Base-by-base conservation (phyloP, 495 filamentous ascomycete genomes). In the Oidiodendron maius region DNA sequence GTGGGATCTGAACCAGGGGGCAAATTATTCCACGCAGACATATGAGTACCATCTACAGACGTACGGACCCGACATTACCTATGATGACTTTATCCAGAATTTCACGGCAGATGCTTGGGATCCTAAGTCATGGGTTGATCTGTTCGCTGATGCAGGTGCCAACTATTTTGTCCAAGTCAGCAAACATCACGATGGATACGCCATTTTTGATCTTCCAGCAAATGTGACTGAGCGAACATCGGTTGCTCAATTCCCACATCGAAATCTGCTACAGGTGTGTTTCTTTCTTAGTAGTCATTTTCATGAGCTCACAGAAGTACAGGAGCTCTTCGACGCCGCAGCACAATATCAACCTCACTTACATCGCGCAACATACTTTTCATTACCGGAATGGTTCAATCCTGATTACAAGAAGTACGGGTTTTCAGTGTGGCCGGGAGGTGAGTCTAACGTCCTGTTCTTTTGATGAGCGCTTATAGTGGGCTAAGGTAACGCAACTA, bases 291-390 rank as follows among this genome's bases (percentile, higher is more conserved):
- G n/a, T n/a, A n/a, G n/a, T n/a, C n/a, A n/a, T n/a, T n/a, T n/a
- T n/a, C n/a, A n/a, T n/a, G n/a, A n/a, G n/a, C n/a, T n/a, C n/a
- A n/a, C n/a, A n/a, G n/a, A n/a, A n/a, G 49, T 69, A 0, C 40
- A 71, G 44, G 75, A 77, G 58, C 59, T 80, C 3, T 75, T 77
- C 55, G 64, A 70, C 41, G 75, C 75, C 1, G 67, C 74, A 0
- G 60, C 59, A 4, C 55, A 56, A 18, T 63, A 78, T 46, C 75
- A 77, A 41, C 75, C 75, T 1, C 44, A 63, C 1, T 64, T 79
- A 3, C 64, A 68, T 23, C 69, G 69, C 6, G 28, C 8, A n/a
- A 32, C 28, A 8, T 32, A 32, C n/a, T 32, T 32, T n/a, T 8
- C 8, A 8, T 32, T 32, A n/a, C 28, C 28, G 8, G 28, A 32